Percentiles rank a stretch among this genome's conserved stretches.
These are phyloP conservation scores for Hemisphaericaspora xylanilytica DNA, from an alignment of 1,139 yeast species.

Conservation along the genomic window DNA sequence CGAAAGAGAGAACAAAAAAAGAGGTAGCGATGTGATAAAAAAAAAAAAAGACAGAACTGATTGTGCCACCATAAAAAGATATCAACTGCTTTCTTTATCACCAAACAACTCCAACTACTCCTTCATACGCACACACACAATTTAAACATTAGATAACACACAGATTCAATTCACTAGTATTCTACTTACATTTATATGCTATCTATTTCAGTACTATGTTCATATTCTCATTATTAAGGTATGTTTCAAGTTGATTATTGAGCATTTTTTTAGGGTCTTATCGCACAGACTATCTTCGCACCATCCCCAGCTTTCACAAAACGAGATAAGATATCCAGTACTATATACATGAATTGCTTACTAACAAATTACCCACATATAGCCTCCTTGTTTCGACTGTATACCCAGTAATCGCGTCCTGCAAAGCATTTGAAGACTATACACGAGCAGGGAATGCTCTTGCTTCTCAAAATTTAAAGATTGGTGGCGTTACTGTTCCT, in stretches of 20 bases:
- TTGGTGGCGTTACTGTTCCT: constrained; percentile 36
- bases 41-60: too few species aligned
- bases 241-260: constrained; percentile 9
- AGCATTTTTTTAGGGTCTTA: too few species aligned
- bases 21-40: too few species aligned
- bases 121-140: neutral
- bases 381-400: constrained; percentile 36
- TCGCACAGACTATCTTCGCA: too few species aligned
- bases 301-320: neutral
- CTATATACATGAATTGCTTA: neutral
- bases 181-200: neutral
- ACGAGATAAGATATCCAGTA: neutral
- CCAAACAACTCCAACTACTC: neutral
- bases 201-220: constrained; percentile 10
- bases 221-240: constrained; percentile 19
- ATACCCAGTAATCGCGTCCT: constrained; percentile 55
- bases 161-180: neutral
- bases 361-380: neutral
- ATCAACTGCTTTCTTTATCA: neutral
- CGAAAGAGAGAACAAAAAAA: too few species aligned
- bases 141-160: too few species aligned
- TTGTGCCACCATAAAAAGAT: too few species aligned
- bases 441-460: constrained; percentile 23
- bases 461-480: constrained; percentile 28
- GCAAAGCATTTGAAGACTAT: constrained; percentile 48